Evolutionary conservation across 257 asterid species (phyloP).

Genomic region (Echium plantagineum): DNA sequence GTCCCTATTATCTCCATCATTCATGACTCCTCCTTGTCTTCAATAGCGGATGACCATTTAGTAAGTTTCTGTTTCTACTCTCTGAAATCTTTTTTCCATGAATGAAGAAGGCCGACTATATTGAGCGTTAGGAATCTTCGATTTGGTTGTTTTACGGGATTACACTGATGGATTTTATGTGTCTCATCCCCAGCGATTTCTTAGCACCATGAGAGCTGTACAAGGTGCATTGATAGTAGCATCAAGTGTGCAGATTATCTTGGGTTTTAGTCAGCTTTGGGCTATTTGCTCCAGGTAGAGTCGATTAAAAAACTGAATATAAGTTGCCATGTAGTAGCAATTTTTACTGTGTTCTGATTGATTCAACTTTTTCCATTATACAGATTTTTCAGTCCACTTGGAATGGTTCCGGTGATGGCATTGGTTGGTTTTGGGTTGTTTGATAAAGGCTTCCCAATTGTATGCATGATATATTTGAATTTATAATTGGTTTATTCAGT

Average conservation of each 20-base stretch:
- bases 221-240: constrained; percentile 95
- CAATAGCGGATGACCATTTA: constrained; percentile 61
- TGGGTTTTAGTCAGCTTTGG: constrained; percentile 97
- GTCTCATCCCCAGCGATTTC: constrained; percentile 51
- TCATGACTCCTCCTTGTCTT: constrained; percentile 62
- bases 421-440: constrained; percentile 87
- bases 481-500: not conserved
- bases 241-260: constrained; percentile 86
- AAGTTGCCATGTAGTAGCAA: not conserved
- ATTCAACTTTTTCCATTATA: constrained; percentile 4
- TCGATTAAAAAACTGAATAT: not conserved
- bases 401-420: constrained; percentile 90
- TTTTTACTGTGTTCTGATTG: not conserved
- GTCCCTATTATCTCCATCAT: constrained; percentile 84
- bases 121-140: not conserved
- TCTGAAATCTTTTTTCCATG: not conserved
- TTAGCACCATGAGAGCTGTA: constrained; percentile 72
- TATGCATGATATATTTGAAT: constrained; percentile 15
- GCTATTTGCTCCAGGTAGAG: constrained; percentile 87
- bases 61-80: constrained; percentile 25
- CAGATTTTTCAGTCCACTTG: constrained; percentile 98
- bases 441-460: constrained; percentile 93
- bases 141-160: not conserved
- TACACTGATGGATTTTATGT: constrained; percentile 2
- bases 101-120: no score